Evolutionary conservation across 179 eudicot species (phyloP).

Genomic region (Actinidia arguta): DNA sequence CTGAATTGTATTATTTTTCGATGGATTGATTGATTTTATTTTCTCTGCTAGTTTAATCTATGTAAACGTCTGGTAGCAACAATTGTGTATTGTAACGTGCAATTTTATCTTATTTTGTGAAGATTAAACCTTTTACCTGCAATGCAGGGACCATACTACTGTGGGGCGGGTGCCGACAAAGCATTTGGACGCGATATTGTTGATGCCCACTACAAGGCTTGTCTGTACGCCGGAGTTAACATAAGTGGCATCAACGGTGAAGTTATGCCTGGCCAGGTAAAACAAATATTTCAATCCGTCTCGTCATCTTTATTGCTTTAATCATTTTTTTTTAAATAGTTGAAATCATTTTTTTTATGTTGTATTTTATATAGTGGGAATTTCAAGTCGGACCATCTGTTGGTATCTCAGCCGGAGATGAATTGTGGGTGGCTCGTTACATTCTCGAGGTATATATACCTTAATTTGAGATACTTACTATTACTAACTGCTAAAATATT

Average conservation of each 20-base stretch:
- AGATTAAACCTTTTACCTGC: no score
- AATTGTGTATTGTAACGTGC: no score
- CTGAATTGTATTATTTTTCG: not conserved
- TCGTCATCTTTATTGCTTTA: not conserved
- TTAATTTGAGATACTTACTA: no score
- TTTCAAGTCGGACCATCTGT: conserved; percentile 97
- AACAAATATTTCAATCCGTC: not conserved
- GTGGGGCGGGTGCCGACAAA: conserved; percentile 90
- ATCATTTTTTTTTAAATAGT: not conserved
- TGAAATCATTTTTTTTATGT: not conserved
- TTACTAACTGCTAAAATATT: not conserved
- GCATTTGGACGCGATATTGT: conserved; percentile 94
- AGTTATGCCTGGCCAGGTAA: conserved; percentile 99
- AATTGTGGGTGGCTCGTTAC: conserved; percentile 94
- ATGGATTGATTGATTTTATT: not conserved
- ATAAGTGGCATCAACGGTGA: conserved; percentile 96
- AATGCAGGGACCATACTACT: conserved; percentile 76
- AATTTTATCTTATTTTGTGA: no score
- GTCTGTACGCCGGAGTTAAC: conserved; percentile 89
- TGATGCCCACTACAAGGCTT: conserved; percentile 91
- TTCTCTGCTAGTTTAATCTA: no score
- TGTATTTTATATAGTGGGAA: conserved; percentile 67
- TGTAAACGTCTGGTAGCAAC: no score
- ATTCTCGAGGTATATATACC: conserved; percentile 91
- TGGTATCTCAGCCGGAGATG: conserved; percentile 91